Conservation (phyloP, 305 asterid genomes). For the Fraxinus latifolia region DNA sequence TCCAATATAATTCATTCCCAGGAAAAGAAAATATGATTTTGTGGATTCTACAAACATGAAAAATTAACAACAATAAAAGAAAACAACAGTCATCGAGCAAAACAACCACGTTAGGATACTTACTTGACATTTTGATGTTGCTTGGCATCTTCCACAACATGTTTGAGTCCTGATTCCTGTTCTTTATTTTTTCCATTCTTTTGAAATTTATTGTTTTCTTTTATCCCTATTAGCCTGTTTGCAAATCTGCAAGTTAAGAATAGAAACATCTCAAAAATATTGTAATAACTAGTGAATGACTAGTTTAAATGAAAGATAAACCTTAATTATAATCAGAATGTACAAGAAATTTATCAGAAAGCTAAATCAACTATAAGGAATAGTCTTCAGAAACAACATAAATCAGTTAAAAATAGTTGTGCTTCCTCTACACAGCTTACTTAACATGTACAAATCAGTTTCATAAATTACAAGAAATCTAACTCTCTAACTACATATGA, state of each 20-base stretch:
- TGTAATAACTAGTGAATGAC: neutral
- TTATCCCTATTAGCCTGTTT: conserved; percentile 84
- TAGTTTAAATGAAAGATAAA: neutral
- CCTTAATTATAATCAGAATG: neutral
- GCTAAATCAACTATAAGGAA: neutral
- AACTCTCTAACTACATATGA: neutral
- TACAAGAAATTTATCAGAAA: neutral
- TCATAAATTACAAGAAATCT: neutral
- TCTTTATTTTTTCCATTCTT: conserved; percentile 46
- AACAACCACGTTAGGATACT: conserved; percentile 20
- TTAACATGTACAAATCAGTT: neutral
- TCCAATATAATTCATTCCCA: neutral
- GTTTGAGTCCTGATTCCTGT: conserved; percentile 66
- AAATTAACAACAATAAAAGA: neutral
- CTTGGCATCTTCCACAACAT: conserved; percentile 70
- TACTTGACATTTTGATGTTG: conserved; percentile 71
- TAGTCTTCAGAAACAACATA: neutral
- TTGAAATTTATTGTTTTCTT: conserved; percentile 80
- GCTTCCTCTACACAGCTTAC: neutral
- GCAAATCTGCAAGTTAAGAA: conserved; percentile 64
- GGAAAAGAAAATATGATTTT: neutral
- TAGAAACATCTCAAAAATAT: neutral
- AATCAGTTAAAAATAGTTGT: neutral
- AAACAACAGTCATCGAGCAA: neutral
- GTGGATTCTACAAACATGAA: neutral